Evolutionary conservation across 2,329 filamentous ascomycete species (phyloP).

Genomic region (Neofusicoccum parvum): DNA sequence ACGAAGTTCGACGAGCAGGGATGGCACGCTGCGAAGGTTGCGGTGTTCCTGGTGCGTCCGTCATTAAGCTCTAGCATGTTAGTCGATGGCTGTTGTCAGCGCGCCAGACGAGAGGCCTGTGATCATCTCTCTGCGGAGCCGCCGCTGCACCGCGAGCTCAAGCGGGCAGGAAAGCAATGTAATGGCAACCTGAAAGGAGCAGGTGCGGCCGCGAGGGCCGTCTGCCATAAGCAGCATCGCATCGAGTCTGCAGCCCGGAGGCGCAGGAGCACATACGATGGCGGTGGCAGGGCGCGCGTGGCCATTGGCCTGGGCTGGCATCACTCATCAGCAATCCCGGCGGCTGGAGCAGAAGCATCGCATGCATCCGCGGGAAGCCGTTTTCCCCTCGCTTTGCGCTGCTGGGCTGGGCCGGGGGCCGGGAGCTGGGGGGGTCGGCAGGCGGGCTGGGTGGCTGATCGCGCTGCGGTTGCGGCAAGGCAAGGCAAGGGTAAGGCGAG

Average conservation of each 20-base stretch:
- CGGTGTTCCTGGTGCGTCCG: constrained; percentile 14
- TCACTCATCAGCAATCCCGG: constrained; percentile 2
- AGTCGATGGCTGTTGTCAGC: constrained; percentile 10
- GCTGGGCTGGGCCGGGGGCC: constrained; percentile 3
- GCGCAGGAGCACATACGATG: constrained; percentile 13
- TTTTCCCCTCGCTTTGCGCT: constrained; percentile 13
- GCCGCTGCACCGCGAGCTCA: constrained; percentile 10
- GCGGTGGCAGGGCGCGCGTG: background rate
- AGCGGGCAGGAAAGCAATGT: constrained; percentile 11
- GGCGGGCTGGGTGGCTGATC: constrained; percentile 8
- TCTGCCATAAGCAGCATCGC: constrained; percentile 14
- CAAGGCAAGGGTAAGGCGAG: constrained; percentile 15
- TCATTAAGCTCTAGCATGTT: background rate
- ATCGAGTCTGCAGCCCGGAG: constrained; percentile 12
- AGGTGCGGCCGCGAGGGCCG: constrained; percentile 11
- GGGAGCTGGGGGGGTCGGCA: background rate
- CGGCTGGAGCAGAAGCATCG: constrained; percentile 5
- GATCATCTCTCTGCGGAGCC: background rate
- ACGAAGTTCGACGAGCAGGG: background rate
- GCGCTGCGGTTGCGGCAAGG: constrained; percentile 12
- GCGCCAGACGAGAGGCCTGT: background rate
- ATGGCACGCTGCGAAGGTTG: background rate
- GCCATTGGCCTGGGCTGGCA: background rate
- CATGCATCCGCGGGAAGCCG: constrained; percentile 18
- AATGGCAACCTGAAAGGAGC: constrained; percentile 13